These are phyloP conservation scores for Pluteus cervinus DNA, from an alignment of 768 basidiomycete genomes.

Conservation along the genomic window DNA sequence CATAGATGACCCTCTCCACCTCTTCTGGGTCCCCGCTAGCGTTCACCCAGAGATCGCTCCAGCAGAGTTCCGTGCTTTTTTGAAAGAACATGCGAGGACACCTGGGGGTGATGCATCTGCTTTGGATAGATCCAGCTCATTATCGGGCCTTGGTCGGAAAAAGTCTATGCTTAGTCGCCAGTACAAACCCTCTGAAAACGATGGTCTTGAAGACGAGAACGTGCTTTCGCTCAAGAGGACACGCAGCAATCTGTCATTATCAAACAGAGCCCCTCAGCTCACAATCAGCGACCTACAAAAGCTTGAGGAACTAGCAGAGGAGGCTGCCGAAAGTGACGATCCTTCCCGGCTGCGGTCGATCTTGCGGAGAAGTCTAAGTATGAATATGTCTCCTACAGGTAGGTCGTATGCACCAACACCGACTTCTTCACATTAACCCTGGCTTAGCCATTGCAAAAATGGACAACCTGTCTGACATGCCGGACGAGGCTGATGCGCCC, in stretches of 20 bases:
- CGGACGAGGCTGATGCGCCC: constrained; percentile 83
- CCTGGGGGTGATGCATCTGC: constrained; percentile 45
- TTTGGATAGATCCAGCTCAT: constrained; percentile 31
- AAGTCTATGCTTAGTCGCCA: constrained; percentile 93
- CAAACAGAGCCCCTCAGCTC: constrained; percentile 72
- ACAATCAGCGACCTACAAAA: constrained; percentile 93
- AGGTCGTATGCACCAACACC: constrained; percentile 28
- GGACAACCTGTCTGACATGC: constrained; percentile 61
- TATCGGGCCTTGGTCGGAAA: constrained; percentile 66
- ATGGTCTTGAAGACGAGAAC: constrained; percentile 64
- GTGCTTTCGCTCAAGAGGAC: constrained; percentile 65
- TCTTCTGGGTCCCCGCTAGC: constrained; percentile 98
- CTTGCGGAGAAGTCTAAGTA: constrained; percentile 79
- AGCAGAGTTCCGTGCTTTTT: constrained; percentile 89
- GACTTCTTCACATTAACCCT: constrained; percentile 11
- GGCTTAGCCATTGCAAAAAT: constrained; percentile 57
- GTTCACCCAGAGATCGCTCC: constrained; percentile 98
- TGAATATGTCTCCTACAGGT: constrained; percentile 85
- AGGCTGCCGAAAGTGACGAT: constrained; percentile 79
- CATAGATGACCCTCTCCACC: constrained; percentile 84
- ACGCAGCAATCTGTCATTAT: constrained; percentile 56
- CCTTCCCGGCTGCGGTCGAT: constrained; percentile 73
- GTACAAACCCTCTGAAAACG: constrained; percentile 77
- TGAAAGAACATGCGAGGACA: constrained; percentile 83
- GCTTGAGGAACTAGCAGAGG: constrained; percentile 89